A percentile compares a stretch with the other conserved stretches of the same genome.
These are phyloP conservation scores for Spathaspora sp. DNA, from an alignment of 805 yeast genomes.

Conservation along the genomic window DNA sequence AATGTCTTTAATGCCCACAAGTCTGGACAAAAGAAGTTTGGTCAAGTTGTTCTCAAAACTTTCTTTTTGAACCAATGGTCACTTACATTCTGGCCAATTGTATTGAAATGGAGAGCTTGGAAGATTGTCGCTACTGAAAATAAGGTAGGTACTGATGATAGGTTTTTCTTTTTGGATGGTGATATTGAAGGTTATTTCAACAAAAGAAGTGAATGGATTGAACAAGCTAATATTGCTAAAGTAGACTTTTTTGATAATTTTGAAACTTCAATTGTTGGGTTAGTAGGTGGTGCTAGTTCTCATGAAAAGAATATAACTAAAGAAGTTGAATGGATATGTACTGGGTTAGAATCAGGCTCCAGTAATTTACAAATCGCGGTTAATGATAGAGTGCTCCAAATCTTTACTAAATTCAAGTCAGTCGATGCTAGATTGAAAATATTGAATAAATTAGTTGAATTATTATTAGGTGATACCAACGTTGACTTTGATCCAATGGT, in stretches of 20 bases:
- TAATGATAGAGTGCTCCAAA: constrained; percentile 45
- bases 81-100: constrained; percentile 26
- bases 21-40: constrained; percentile 49
- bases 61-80: constrained; percentile 70
- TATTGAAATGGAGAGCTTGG: constrained; percentile 49
- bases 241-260: constrained; percentile 46
- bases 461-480: constrained; percentile 48
- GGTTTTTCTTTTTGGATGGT: constrained; percentile 25
- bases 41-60: constrained; percentile 51
- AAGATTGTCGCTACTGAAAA: constrained; percentile 20
- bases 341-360: constrained; percentile 43
- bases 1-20: constrained; percentile 39
- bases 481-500: constrained; percentile 37
- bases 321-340: constrained; percentile 60
- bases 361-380: constrained; percentile 40
- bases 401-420: constrained; percentile 53
- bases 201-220: constrained; percentile 43
- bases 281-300: constrained; percentile 44
- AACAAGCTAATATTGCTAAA: constrained; percentile 44
- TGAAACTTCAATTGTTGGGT: constrained; percentile 54
- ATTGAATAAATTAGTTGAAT: constrained; percentile 43
- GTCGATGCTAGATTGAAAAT: constrained; percentile 55
- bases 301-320: constrained; percentile 50
- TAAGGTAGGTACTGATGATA: constrained; percentile 24
- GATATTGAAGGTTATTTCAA: constrained; percentile 25